Evolutionary conservation across 1,284 basidiomycete genomes (phyloP).

Genomic region (Thecaphora frezii): DNA sequence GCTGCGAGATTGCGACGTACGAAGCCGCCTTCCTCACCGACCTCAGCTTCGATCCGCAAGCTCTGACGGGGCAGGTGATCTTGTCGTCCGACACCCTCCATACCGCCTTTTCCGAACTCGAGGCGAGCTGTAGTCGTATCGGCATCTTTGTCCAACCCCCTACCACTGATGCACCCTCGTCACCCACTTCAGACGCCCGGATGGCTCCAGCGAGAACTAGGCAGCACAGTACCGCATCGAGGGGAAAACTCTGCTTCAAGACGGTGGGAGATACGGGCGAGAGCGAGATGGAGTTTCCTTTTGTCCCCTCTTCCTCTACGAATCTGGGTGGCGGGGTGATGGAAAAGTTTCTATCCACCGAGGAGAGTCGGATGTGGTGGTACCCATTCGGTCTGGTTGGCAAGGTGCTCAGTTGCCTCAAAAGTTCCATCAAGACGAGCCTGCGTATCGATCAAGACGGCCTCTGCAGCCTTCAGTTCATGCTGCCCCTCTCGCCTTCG

Average conservation of each 20-base stretch:
- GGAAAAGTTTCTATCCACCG: conserved; percentile 33
- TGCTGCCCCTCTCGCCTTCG: conserved; percentile 29
- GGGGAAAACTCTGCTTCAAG: conserved; percentile 14
- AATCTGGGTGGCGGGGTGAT: conserved; percentile 17
- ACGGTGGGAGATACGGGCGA: conserved; percentile 27
- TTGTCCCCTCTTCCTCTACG: no score
- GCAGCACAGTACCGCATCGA: no score
- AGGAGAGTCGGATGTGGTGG: conserved; percentile 26
- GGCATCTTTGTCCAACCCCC: conserved; percentile 21
- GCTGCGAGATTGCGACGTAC: conserved; percentile 82
- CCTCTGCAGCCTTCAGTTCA: conserved; percentile 49
- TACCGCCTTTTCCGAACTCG: conserved; percentile 33
- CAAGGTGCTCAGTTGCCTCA: conserved; percentile 37
- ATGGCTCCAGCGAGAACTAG: no score
- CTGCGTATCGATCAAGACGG: conserved; percentile 45
- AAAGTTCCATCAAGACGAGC: conserved; percentile 44
- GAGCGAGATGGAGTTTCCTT: conserved; percentile 40
- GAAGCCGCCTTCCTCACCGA: conserved; percentile 80
- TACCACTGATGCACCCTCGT: neutral
- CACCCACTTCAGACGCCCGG: no score
- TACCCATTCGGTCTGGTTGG: conserved; percentile 34
- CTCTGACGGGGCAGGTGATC: conserved; percentile 38
- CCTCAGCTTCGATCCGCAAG: conserved; percentile 69
- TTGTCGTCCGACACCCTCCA: conserved; percentile 33
- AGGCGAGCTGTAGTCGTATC: conserved; percentile 30